These are phyloP conservation scores for Globisporangium spiculum DNA, from an alignment of 352 stramenopile species.

Conservation along the genomic window DNA sequence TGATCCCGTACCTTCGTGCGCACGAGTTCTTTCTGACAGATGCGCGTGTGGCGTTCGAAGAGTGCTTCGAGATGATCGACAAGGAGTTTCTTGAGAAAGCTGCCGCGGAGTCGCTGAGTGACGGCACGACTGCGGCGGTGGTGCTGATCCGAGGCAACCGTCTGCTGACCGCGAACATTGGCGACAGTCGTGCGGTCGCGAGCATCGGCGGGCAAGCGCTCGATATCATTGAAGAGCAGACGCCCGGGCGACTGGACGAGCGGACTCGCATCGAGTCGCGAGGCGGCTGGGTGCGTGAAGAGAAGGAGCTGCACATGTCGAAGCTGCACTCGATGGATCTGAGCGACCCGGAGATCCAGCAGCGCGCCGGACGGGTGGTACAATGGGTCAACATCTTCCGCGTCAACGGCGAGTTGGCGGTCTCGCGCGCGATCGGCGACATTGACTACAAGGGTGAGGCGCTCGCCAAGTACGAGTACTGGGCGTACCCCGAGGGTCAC, in stretches of 20 bases:
- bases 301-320: constrained; percentile 84
- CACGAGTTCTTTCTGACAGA: constrained; percentile 69
- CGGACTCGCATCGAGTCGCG: constrained; percentile 64
- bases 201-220: constrained; percentile 75
- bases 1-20: constrained; percentile 64
- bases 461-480: constrained; percentile 76
- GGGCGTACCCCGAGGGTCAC: constrained; percentile 82
- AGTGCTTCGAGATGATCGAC: constrained; percentile 77
- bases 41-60: constrained; percentile 58
- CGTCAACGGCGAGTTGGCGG: constrained; percentile 91
- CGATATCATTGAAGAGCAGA: constrained; percentile 89
- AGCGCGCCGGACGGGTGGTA: constrained; percentile 76
- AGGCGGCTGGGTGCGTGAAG: constrained; percentile 53
- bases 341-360: constrained; percentile 81
- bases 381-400: constrained; percentile 85
- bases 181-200: constrained; percentile 85
- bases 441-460: constrained; percentile 88
- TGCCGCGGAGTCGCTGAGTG: constrained; percentile 58
- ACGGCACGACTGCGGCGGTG: constrained; percentile 78
- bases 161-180: constrained; percentile 83
- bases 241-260: constrained; percentile 69
- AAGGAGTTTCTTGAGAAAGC: constrained; percentile 71
- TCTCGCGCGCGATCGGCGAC: constrained; percentile 91
- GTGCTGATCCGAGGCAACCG: constrained; percentile 80
- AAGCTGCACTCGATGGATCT: constrained; percentile 89